These are phyloP conservation scores for Pseudogymnoascus sp. DNA, from an alignment of 2,329 filamentous ascomycete species.

Conservation along the genomic window DNA sequence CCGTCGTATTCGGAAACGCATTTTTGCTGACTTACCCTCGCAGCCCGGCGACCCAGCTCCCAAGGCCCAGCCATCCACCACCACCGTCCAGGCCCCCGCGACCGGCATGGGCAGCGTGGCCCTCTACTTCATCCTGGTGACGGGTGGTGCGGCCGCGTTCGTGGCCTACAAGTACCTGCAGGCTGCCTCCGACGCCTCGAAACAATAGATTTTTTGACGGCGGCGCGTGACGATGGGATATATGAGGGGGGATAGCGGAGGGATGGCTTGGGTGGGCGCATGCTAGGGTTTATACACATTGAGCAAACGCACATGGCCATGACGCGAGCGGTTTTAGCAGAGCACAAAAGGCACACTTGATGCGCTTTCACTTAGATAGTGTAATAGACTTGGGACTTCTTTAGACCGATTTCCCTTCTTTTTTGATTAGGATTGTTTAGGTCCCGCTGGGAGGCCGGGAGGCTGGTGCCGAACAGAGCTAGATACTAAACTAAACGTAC, in stretches of 20 bases:
- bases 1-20: conserved; percentile 5
- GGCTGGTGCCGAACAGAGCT: not conserved
- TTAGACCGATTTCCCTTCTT: not conserved
- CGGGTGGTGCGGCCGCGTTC: conserved; percentile 72
- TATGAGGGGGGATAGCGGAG: not conserved
- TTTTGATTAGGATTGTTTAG: not conserved
- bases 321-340: not conserved
- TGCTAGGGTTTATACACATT: conserved; percentile 6
- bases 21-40: conserved; percentile 17
- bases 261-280: not conserved
- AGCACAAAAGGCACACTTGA: conserved; percentile 1
- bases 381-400: conserved; percentile 9
- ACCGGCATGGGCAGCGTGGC: conserved; percentile 61
- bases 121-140: conserved; percentile 71
- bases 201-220: not conserved
- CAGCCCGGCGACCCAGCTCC: conserved; percentile 74
- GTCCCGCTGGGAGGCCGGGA: not conserved
- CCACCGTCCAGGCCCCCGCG: conserved; percentile 34
- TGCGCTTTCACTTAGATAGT: conserved; percentile 7
- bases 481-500: not conserved
- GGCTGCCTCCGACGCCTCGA: not conserved
- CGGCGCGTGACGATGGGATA: not conserved
- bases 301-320: conserved; percentile 7
- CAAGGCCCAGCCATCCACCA: conserved; percentile 48
- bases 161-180: conserved; percentile 81